These are phyloP conservation scores for Halophytophthora batemanensis DNA, from an alignment of 352 stramenopile genomes.

Conservation along the genomic window DNA sequence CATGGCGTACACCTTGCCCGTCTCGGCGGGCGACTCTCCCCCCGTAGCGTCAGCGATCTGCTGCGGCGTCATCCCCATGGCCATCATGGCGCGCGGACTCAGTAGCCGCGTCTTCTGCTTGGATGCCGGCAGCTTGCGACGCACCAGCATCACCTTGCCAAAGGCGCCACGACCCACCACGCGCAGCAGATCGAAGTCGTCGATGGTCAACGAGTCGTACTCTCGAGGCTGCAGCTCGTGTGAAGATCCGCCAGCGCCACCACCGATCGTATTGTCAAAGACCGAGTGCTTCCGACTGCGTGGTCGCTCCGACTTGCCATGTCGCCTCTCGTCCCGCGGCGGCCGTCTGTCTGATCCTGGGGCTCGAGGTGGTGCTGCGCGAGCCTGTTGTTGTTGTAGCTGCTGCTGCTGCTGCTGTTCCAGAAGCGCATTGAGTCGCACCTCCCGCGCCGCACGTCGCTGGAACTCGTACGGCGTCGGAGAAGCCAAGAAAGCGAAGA, in stretches of 20 bases:
- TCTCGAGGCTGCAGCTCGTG: conserved; percentile 30
- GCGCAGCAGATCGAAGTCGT: conserved; percentile 96
- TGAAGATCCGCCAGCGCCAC: conserved; percentile 13
- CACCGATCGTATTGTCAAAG: conserved; percentile 21
- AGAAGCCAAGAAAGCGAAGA: conserved; percentile 79
- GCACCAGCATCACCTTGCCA: conserved; percentile 92
- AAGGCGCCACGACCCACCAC: conserved; percentile 97
- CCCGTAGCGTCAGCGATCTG: conserved; percentile 25
- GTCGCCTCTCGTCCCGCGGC: conserved; percentile 10
- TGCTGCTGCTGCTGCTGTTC: conserved; percentile 28
- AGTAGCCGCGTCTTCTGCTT: conserved; percentile 31
- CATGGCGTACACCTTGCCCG: conserved; percentile 84
- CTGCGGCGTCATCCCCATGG: conserved; percentile 35
- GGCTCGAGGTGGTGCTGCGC: conserved; percentile 1
- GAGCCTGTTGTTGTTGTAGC: conserved; percentile 4
- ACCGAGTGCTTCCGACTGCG: conserved; percentile 18
- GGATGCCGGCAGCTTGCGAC: conserved; percentile 44
- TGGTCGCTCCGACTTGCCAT: not conserved
- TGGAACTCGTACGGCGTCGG: conserved; percentile 81
- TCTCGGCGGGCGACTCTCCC: conserved; percentile 11
- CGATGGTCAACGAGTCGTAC: conserved; percentile 70
- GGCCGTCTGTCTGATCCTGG: conserved; percentile 1
- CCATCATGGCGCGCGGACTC: conserved; percentile 34
- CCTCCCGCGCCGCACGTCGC: conserved; percentile 42
- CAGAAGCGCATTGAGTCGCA: conserved; percentile 47